A percentile compares a stretch with the other conserved stretches of the same genome.
These are phyloP conservation scores for Tuber indicum DNA, from an alignment of 495 filamentous ascomycete genomes.

Conservation along the genomic window DNA sequence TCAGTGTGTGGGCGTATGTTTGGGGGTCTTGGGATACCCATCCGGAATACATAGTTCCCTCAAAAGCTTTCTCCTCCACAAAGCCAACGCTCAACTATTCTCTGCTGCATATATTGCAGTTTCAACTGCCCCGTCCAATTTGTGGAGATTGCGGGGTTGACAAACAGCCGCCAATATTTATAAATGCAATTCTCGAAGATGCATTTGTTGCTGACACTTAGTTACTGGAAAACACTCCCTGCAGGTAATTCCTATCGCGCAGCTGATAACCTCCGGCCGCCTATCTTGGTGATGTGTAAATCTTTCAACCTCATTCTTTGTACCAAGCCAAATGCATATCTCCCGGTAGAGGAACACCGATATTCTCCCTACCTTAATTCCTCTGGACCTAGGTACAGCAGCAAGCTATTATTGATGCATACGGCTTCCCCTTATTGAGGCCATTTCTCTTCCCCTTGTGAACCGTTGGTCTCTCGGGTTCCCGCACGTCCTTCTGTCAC, in stretches of 20 bases:
- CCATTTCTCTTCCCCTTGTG: neutral
- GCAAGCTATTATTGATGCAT: too few species aligned
- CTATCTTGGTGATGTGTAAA: neutral
- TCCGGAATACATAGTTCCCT: neutral
- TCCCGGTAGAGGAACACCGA: neutral
- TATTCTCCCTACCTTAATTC: neutral
- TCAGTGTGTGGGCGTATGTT: neutral
- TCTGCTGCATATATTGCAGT: neutral
- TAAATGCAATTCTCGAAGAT: neutral
- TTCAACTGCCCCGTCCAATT: neutral
- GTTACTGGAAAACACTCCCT: neutral
- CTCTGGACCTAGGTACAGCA: too few species aligned
- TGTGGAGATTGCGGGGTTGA: neutral
- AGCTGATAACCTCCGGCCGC: too few species aligned
- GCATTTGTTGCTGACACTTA: neutral
- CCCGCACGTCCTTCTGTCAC: neutral
- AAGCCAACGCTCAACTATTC: neutral
- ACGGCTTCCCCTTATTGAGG: neutral
- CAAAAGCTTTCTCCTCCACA: neutral
- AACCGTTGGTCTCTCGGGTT: neutral
- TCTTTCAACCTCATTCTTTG: neutral
- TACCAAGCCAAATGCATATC: neutral
- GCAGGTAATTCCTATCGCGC: neutral
- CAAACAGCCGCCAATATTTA: neutral
- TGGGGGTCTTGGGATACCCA: neutral